phyloP scores from a whole-genome alignment of 352 stramenopile species.

The Saprolegnia diclina region DNA sequence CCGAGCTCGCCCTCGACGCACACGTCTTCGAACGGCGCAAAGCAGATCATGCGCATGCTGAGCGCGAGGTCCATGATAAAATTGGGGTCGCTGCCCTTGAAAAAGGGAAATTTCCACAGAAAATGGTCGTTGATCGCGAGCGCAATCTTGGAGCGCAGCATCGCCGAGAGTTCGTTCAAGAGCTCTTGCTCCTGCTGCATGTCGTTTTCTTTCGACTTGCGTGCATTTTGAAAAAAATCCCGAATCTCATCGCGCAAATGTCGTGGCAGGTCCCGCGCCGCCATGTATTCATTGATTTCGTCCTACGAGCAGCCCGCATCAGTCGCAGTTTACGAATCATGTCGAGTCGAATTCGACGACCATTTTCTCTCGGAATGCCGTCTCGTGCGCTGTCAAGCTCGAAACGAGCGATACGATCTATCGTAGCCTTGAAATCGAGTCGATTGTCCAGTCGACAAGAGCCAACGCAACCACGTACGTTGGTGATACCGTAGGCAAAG shows the following conservation, averaged over 20 bases:
- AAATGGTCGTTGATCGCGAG: constrained; percentile 73
- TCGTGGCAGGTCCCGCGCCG: constrained; percentile 52
- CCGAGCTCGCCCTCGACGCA: constrained; percentile 66
- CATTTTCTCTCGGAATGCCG: constrained; percentile 57
- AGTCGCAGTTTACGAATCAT: constrained; percentile 12
- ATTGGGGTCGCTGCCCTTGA: constrained; percentile 61
- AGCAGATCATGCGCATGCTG: constrained; percentile 74
- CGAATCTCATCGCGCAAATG: constrained; percentile 68
- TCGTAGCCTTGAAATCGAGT: not conserved
- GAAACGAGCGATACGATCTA: constrained; percentile 70
- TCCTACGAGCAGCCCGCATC: constrained; percentile 29
- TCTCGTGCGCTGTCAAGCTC: constrained; percentile 59
- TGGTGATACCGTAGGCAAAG: constrained; percentile 77
- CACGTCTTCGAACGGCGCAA: constrained; percentile 65
- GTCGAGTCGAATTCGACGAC: too few species aligned
- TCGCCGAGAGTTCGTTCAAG: constrained; percentile 55
- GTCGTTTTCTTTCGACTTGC: constrained; percentile 56
- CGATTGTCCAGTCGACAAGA: too few species aligned
- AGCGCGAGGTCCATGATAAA: constrained; percentile 73
- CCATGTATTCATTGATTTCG: constrained; percentile 79
- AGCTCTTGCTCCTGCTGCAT: constrained; percentile 64
- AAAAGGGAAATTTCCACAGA: constrained; percentile 70
- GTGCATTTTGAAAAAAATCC: constrained; percentile 72
- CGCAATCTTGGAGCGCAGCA: constrained; percentile 70
- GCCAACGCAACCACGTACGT: constrained; percentile 36